Base-by-base conservation (phyloP, 768 basidiomycete genomes). In the Macrolepiota fuliginosa region DNA sequence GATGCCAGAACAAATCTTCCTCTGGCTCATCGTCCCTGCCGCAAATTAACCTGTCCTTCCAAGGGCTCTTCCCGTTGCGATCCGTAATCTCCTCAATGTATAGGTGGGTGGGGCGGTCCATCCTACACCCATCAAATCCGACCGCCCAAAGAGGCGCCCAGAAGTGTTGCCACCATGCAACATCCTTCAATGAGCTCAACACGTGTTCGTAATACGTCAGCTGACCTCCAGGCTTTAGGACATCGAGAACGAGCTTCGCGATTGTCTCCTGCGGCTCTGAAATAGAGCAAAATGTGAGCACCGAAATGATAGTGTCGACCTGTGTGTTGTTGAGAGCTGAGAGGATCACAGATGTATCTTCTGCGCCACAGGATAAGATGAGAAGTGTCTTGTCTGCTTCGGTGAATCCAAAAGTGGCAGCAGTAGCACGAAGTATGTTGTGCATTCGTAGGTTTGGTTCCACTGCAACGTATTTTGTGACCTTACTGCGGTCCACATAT, bases 181-280 rank as follows among this genome's bases (percentile, higher is more conserved):
- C 81, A 63, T 87, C 83, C 6, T 66, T 56, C 0, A 72, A 70
- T 1, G 76, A 81, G 64, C 80, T 88, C 55, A 78, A 72, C 10
- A 92, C 88, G 63, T 92, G 91, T 70, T 92, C 91, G 62, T 84
- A 86, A 66, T 86, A 86, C 17, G 92, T 74, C 0, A 92, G 58
- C 54, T 81, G 76, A 0, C 91, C 91, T 0, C 88, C 87, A 0
- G 89, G 81, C 62, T 81, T 84, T 35, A 92, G 79, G 1, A 85
- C 74, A 10, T 84, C 79, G 3, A 73, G 69, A 3, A 81, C 76
- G 15, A 92, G 77, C 0, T 71, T 70, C 2, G 61, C 56, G 15
- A 91, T 69, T 0, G 83, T 82, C 11, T 71, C 62, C 61, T 84
- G 71, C 0, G 89, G 87, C 2, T 76, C 66, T 0, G 89, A 87